Base-by-base conservation (phyloP, 1,139 yeast genomes). In the Geotrichum australiense region DNA sequence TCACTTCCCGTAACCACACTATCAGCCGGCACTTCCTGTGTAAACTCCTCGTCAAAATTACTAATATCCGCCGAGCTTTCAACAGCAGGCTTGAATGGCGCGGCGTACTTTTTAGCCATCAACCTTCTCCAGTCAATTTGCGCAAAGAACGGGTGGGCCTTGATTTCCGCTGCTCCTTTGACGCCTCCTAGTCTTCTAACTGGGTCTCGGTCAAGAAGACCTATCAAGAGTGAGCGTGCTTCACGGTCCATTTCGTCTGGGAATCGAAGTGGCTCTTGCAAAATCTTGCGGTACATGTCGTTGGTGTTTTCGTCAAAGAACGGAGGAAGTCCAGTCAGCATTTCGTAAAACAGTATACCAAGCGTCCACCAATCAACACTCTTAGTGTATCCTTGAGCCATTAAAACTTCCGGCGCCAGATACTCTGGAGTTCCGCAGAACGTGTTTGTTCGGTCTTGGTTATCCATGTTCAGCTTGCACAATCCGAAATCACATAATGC, bases 311-410 rank as follows among this genome's bases (percentile, higher is more conserved):
- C 96, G 58, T 89, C 97, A 60, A 85, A 91, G 60, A 87, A 91
- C 36, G 96, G 96, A 6, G 98, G 98, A 51, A 91, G 71, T 0
- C 97, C 96, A 2, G 96, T 87, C 50, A 93, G 71, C 98, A 93
- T 93, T 59, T 91, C 98, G 61, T 85, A 93, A 37, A 91, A 68
- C 41, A 91, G 69, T 11, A 93, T 91, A 33, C 98, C 98, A 53
- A 91, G 70, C 1, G 98, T 91, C 98, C 98, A 91, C 93, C 96
- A 91, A 65, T 91, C 98, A 16, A 91, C 97, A 16, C 83, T 82
- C 60, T 95, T 79, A 4, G 97, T 86, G 62, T 91, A 91, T 1
- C 98, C 98, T 58, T 86, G 89, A 40, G 94, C 94, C 50, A 87
- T 68, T 37, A 91, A 66, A 51, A 91, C 69, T 63, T 93, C 99